These are phyloP conservation scores for Talaromyces sp. DNA, from an alignment of 2,329 filamentous ascomycete genomes.

Conservation along the genomic window DNA sequence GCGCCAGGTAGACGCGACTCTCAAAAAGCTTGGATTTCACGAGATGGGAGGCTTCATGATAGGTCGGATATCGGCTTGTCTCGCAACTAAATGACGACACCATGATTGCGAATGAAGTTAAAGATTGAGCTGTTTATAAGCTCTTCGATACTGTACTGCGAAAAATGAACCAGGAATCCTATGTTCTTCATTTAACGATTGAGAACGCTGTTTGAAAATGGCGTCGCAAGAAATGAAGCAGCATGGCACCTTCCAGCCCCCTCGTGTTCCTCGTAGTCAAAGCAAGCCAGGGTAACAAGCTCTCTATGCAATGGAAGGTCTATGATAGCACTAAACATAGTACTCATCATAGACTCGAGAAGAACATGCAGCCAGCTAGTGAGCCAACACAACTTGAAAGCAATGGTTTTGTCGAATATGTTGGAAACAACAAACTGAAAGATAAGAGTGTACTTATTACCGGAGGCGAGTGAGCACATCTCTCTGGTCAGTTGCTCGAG, in stretches of 20 bases:
- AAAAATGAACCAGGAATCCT: neutral
- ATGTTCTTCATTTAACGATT: too few species aligned
- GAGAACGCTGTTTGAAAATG: slow-evolving; percentile 19
- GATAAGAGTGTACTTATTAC: slow-evolving; percentile 54
- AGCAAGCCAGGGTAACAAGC: slow-evolving; percentile 28
- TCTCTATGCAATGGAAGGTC: neutral
- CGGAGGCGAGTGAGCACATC: slow-evolving; percentile 50
- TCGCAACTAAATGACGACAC: slow-evolving; percentile 28
- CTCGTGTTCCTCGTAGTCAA: slow-evolving; percentile 25
- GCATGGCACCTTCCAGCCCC: slow-evolving; percentile 25
- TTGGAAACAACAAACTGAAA: slow-evolving; percentile 49
- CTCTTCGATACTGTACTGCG: neutral
- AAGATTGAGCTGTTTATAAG: neutral
- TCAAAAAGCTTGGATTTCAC: neutral
- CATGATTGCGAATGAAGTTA: slow-evolving; percentile 19
- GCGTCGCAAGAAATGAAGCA: slow-evolving; percentile 24
- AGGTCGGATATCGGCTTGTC: neutral
- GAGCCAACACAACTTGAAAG: slow-evolving; percentile 35
- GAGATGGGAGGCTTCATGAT: neutral
- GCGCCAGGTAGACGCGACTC: neutral
- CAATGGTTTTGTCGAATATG: slow-evolving; percentile 34
- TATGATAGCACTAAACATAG: neutral
- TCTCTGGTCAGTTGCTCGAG: neutral
- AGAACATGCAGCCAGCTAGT: slow-evolving; percentile 29
- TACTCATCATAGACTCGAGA: slow-evolving; percentile 20